phyloP scores from a whole-genome alignment of 257 asterid genomes.

The Sherardia arvensis region DNA sequence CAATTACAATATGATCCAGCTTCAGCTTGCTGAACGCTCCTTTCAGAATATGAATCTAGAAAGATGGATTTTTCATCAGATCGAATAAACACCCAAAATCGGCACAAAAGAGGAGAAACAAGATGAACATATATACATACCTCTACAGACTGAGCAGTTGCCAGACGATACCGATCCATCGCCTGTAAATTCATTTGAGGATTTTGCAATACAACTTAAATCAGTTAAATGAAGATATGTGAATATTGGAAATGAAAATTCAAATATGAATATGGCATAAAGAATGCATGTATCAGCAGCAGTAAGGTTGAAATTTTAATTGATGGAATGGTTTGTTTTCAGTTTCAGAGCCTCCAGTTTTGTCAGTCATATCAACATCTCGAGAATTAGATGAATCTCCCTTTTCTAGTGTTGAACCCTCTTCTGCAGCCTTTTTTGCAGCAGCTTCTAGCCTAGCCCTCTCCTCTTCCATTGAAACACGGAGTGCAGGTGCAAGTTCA shows the following conservation, averaged over 20 bases:
- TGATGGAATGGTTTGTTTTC: no score
- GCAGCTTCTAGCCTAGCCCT: conserved; percentile 99
- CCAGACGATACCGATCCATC: conserved; percentile 95
- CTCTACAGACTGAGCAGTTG: conserved; percentile 94
- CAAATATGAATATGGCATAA: conserved; percentile 23
- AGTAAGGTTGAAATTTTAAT: conserved; percentile 94
- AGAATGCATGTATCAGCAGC: conserved; percentile 98
- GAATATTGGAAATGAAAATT: background rate
- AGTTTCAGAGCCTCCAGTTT: no score
- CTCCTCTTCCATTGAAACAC: conserved; percentile 99
- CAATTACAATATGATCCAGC: conserved; percentile 96
- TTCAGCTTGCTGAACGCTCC: conserved; percentile 91
- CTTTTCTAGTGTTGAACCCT: no score
- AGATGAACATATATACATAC: no score
- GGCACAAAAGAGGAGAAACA: background rate
- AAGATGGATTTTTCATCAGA: background rate
- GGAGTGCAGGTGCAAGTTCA: conserved; percentile 97
- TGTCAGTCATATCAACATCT: no score
- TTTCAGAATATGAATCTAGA: conserved; percentile 84
- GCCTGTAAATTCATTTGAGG: conserved; percentile 99
- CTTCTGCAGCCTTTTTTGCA: no score
- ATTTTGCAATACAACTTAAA: conserved; percentile 47
- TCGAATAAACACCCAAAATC: background rate
- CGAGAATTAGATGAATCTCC: no score
- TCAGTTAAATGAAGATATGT: background rate